A percentile compares a stretch with the other conserved stretches of the same genome.
These are phyloP conservation scores for Trichoderma semiorbis DNA, from an alignment of 2,329 filamentous ascomycete genomes.

Conservation along the genomic window DNA sequence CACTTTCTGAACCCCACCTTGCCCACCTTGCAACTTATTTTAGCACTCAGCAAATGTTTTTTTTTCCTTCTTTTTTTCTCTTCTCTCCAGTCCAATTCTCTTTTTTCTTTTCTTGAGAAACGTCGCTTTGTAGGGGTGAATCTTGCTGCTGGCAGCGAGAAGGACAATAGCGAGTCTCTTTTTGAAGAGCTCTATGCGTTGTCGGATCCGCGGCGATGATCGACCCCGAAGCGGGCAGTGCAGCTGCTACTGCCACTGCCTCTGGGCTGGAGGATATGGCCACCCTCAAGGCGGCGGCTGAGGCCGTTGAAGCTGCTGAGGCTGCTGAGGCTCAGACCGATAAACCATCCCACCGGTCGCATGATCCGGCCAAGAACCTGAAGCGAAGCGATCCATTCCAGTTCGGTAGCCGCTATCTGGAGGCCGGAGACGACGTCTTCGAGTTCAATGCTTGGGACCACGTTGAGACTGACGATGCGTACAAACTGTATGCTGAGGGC, in stretches of 20 bases:
- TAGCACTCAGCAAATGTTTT: not conserved
- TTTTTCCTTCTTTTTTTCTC: not conserved
- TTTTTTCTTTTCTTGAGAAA: not conserved
- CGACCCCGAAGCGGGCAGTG: conserved; percentile 12
- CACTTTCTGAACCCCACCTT: not conserved
- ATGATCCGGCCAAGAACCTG: conserved; percentile 68
- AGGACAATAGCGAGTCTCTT: not conserved
- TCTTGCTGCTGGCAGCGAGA: not conserved
- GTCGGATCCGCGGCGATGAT: conserved; percentile 10
- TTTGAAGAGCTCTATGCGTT: not conserved
- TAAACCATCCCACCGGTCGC: conserved; percentile 62
- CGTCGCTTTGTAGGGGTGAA: not conserved
- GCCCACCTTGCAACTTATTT: not conserved
- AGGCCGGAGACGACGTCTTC: conserved; percentile 84
- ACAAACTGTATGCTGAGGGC: conserved; percentile 78
- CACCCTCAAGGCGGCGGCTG: conserved; percentile 20
- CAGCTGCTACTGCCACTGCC: not conserved
- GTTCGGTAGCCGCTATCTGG: conserved; percentile 85
- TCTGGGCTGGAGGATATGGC: conserved; percentile 26
- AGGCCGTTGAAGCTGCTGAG: conserved; percentile 15
- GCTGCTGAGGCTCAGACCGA: conserved; percentile 16
- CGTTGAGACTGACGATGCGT: conserved; percentile 85
- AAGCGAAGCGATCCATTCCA: conserved; percentile 92
- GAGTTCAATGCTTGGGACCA: conserved; percentile 99
- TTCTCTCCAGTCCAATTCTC: not conserved